phyloP scores from a whole-genome alignment of 805 yeast genomes.

The Lachancea sp. region DNA sequence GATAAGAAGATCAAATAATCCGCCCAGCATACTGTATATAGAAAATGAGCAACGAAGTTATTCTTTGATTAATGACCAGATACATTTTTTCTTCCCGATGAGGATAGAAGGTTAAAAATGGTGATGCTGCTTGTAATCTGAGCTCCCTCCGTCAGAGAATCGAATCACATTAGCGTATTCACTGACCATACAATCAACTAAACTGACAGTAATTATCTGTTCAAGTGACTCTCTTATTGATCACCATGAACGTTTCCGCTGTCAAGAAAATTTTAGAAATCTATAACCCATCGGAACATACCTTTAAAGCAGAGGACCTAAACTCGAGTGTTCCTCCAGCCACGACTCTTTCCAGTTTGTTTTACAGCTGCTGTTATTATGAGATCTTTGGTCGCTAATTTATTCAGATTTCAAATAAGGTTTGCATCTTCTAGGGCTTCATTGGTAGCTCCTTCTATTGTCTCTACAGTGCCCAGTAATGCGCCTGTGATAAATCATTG shows the following conservation, averaged over 20 bases:
- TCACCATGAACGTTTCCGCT: not conserved
- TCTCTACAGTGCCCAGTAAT: slow-evolving; percentile 27
- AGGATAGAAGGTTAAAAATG: too few species aligned
- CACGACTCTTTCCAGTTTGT: not conserved
- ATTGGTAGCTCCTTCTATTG: slow-evolving; percentile 34
- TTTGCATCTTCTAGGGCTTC: slow-evolving; percentile 26
- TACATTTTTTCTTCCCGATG: too few species aligned
- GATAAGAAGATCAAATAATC: slow-evolving; percentile 84
- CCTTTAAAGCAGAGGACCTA: too few species aligned
- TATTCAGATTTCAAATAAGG: slow-evolving; percentile 3
- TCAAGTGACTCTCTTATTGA: too few species aligned
- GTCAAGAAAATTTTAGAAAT: slow-evolving; percentile 1
- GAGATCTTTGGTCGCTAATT: slow-evolving; percentile 3
- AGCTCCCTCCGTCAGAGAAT: too few species aligned
- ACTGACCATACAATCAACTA: too few species aligned
- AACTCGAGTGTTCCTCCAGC: not conserved
- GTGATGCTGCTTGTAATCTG: too few species aligned
- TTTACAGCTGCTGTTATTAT: not conserved
- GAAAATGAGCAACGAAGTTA: not conserved
- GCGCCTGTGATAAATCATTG: slow-evolving; percentile 54
- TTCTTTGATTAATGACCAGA: too few species aligned
- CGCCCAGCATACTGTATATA: slow-evolving; percentile 4
- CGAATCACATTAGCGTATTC: too few species aligned
- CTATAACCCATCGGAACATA: too few species aligned
- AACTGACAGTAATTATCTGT: too few species aligned